These are phyloP conservation scores for Melaleuca quinquenervia DNA, from an alignment of 345 rosid genomes.

Conservation along the genomic window DNA sequence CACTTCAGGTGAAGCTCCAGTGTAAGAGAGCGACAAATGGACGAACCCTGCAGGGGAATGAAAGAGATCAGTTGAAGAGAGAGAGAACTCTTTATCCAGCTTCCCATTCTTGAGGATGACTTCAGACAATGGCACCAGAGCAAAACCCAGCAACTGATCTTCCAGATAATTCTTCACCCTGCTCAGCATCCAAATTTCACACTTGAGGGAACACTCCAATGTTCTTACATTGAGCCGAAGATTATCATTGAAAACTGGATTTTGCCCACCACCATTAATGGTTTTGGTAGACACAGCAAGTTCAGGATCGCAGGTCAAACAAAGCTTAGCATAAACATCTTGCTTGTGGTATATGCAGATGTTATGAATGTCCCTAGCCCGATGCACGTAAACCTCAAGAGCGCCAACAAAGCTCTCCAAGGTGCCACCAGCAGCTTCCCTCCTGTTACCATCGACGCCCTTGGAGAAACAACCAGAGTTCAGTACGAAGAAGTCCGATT, in stretches of 20 bases:
- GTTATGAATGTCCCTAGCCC: constrained; percentile 97
- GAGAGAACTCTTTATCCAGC: constrained; percentile 84
- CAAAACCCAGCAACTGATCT: constrained; percentile 89
- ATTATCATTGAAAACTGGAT: constrained; percentile 82
- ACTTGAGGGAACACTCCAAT: constrained; percentile 67
- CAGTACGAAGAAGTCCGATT: constrained; percentile 25
- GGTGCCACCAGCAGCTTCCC: constrained; percentile 18
- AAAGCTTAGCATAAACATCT: constrained; percentile 97
- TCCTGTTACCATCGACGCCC: constrained; percentile 25
- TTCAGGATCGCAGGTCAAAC: constrained; percentile 80
- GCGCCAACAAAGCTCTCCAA: constrained; percentile 42
- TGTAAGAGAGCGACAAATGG: constrained; percentile 66
- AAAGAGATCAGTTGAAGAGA: constrained; percentile 90
- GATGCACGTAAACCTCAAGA: constrained; percentile 71
- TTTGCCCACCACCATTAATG: constrained; percentile 98
- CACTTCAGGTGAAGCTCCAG: constrained; percentile 84
- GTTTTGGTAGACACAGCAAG: constrained; percentile 68
- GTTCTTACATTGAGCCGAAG: constrained; percentile 58
- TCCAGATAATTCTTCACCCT: constrained; percentile 96
- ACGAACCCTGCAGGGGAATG: constrained; percentile 97
- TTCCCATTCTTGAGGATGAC: constrained; percentile 60
- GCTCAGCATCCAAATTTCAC: constrained; percentile 98
- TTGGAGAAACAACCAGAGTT: constrained; percentile 21
- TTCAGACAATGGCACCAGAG: constrained; percentile 88
- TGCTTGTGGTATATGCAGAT: constrained; percentile 99